Percentiles rank a stretch among this genome's conserved stretches.
These are phyloP conservation scores for Steccherinum ochraceum DNA, from an alignment of 768 basidiomycete genomes.

Conservation along the genomic window DNA sequence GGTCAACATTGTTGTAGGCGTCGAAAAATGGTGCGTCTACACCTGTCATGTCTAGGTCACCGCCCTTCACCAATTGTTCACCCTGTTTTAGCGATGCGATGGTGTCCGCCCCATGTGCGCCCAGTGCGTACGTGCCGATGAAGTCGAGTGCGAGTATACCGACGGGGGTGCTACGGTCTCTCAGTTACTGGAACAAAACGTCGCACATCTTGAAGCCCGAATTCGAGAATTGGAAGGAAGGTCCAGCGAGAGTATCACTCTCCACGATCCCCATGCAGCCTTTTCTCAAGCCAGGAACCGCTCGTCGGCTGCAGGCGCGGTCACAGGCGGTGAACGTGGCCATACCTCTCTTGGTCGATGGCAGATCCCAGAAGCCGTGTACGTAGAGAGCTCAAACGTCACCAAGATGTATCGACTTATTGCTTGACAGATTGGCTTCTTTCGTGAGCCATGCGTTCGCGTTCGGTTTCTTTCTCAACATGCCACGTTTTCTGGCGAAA, in stretches of 20 bases:
- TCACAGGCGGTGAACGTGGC: neutral
- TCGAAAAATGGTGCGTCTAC: slow-evolving; percentile 39
- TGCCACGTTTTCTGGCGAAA: slow-evolving; percentile 34
- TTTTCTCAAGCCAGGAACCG: neutral
- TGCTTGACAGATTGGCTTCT: neutral
- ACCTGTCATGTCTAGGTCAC: neutral
- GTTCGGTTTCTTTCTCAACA: slow-evolving; percentile 62
- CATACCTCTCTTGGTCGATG: neutral
- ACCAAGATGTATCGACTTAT: too few species aligned
- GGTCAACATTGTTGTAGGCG: slow-evolving; percentile 24
- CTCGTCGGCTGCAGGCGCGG: too few species aligned
- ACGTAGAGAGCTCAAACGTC: neutral
- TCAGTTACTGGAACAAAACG: slow-evolving; percentile 52
- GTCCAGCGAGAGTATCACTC: slow-evolving; percentile 12
- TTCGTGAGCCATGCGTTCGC: slow-evolving; percentile 18
- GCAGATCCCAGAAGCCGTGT: neutral
- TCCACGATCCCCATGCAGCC: slow-evolving; percentile 21
- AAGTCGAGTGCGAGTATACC: slow-evolving; percentile 65
- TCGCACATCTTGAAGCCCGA: slow-evolving; percentile 49
- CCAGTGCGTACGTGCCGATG: slow-evolving; percentile 52
- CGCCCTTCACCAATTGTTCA: neutral
- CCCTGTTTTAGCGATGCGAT: slow-evolving; percentile 60
- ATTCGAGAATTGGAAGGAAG: slow-evolving; percentile 27
- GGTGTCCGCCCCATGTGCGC: slow-evolving; percentile 58
- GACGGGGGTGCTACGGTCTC: slow-evolving; percentile 60